These are phyloP conservation scores for Santalum album DNA, from an alignment of 164 flowering plant species.

Conservation along the genomic window DNA sequence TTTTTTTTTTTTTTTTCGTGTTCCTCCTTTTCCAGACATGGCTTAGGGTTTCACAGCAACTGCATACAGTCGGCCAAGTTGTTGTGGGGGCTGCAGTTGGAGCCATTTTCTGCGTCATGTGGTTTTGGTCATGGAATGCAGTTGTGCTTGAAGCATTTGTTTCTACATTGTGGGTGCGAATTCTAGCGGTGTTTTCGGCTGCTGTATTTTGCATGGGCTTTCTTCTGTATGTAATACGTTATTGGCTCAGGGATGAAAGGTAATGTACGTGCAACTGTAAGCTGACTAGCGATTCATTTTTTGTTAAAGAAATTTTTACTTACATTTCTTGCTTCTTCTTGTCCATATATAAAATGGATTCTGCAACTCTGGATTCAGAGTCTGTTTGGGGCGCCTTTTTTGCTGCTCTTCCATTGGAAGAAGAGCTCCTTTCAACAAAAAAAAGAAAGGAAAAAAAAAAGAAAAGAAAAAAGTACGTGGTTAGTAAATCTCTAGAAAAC, in stretches of 20 bases:
- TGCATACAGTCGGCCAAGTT: conserved; percentile 74
- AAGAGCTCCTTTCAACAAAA: too few species aligned
- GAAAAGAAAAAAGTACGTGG: too few species aligned
- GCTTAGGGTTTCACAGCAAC: conserved; percentile 70
- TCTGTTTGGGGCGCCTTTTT: too few species aligned
- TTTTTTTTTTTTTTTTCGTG: not conserved
- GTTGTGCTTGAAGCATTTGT: conserved; percentile 42
- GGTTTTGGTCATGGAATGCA: conserved; percentile 66
- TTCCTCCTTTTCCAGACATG: conserved; percentile 57
- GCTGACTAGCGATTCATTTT: too few species aligned
- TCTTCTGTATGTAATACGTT: conserved; percentile 29
- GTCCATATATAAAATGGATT: too few species aligned
- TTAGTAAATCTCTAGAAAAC: too few species aligned
- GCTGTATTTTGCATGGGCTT: conserved; percentile 36
- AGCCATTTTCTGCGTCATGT: conserved; percentile 37
- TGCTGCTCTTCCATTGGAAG: too few species aligned
- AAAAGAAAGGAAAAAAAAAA: too few species aligned
- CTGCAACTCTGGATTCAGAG: too few species aligned
- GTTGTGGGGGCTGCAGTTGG: conserved; percentile 69
- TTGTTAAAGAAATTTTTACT: too few species aligned
- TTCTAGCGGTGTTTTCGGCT: conserved; percentile 32
- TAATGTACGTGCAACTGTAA: too few species aligned
- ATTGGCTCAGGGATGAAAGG: conserved; percentile 46
- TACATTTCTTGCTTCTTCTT: too few species aligned
- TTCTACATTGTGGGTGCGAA: conserved; percentile 46